Evolutionary conservation across 83 land plant genomes (phyloP).

Genomic region (Diphasiastrum complanatum): DNA sequence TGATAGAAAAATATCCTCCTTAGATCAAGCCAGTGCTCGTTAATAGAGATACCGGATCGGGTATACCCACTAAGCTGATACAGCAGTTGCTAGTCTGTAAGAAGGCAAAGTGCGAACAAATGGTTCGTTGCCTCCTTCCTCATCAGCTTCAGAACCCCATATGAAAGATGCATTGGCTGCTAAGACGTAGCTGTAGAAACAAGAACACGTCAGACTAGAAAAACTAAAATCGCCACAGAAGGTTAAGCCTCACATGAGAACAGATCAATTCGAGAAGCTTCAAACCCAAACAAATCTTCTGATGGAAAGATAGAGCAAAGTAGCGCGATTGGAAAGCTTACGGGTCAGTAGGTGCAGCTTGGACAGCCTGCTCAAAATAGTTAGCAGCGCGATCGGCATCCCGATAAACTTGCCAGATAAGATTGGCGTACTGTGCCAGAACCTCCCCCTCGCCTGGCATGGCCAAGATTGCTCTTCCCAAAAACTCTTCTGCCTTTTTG

Average conservation of each 20-base stretch:
- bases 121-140: no score
- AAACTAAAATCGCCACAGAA: neutral
- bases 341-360: slow-evolving; percentile 50
- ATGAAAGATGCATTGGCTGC: slow-evolving; percentile 61
- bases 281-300: neutral
- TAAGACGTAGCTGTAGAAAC: slow-evolving; percentile 46
- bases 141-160: slow-evolving; percentile 48
- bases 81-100: no score
- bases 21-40: no score
- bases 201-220: neutral
- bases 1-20: no score
- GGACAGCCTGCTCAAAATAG: slow-evolving; percentile 52
- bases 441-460: slow-evolving; percentile 50
- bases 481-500: slow-evolving; percentile 51
- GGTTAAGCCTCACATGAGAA: neutral
- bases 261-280: neutral
- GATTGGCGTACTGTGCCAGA: slow-evolving; percentile 49
- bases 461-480: slow-evolving; percentile 42
- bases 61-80: no score
- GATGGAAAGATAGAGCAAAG: neutral
- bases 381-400: slow-evolving; percentile 40
- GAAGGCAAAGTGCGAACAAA: no score
- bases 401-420: slow-evolving; percentile 55
- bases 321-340: slow-evolving; percentile 2
- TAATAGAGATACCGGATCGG: no score